Evolutionary conservation across 768 basidiomycete genomes (phyloP).

Genomic region (Rubroboletus pulcherrimus): DNA sequence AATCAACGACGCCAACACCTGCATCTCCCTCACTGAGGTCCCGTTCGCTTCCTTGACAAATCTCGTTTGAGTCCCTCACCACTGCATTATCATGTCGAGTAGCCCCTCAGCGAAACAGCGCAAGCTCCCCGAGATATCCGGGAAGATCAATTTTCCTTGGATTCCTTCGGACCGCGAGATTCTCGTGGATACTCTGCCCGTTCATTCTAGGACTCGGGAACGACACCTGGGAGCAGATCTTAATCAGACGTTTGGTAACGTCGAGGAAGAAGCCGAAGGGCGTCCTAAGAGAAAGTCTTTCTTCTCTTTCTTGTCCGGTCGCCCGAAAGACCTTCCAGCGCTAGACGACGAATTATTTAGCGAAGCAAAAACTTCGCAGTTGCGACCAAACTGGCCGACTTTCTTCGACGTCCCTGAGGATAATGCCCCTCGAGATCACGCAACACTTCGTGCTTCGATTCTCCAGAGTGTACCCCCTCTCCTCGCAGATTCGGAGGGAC

Average conservation of each 20-base stretch:
- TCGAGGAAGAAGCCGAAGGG: conserved; percentile 9
- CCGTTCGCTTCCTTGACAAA: not conserved
- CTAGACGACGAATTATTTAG: conserved; percentile 26
- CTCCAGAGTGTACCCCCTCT: not conserved
- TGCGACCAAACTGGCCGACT: conserved; percentile 22
- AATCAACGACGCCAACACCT: not conserved
- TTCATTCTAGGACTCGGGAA: not conserved
- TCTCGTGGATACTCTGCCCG: not conserved
- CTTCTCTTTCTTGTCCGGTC: conserved; percentile 16
- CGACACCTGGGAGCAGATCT: not conserved
- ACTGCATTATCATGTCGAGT: conserved; percentile 9
- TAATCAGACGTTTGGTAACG: conserved; percentile 1
- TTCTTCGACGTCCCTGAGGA: conserved; percentile 21
- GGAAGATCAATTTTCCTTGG: not conserved
- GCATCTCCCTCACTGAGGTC: not conserved
- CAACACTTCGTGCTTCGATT: conserved; percentile 5
- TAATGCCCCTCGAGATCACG: conserved; percentile 13
- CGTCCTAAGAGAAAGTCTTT: conserved; percentile 7
- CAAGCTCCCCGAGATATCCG: not conserved
- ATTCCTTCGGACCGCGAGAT: not conserved
- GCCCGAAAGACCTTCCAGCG: conserved; percentile 8
- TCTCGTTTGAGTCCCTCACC: not conserved
- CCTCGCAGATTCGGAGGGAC: conserved; percentile 14
- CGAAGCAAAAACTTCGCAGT: conserved; percentile 24
- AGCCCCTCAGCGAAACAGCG: conserved; percentile 6